Evolutionary conservation across 345 rosid species (phyloP).

Genomic region (Gynandropsis gynandra): DNA sequence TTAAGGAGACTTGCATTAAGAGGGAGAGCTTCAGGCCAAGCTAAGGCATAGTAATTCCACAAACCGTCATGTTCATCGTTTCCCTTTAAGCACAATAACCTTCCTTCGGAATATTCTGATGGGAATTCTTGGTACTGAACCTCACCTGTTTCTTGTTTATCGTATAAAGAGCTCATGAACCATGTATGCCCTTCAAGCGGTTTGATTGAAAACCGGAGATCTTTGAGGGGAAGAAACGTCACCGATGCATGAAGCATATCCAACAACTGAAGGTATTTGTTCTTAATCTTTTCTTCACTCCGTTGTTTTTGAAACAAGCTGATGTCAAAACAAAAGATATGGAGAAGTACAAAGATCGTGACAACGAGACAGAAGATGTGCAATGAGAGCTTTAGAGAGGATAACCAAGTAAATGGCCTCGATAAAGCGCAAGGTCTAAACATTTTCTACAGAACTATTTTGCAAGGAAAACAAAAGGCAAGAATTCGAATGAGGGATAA

Average conservation of each 20-base stretch:
- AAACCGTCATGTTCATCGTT: conserved; percentile 54
- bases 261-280: conserved; percentile 13
- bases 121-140: conserved; percentile 69
- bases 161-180: conserved; percentile 73
- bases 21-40: conserved; percentile 59
- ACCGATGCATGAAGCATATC: conserved; percentile 44
- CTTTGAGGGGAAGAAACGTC: conserved; percentile 63
- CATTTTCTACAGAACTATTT: not conserved
- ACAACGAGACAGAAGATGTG: conserved; percentile 14
- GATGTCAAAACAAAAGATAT: not conserved
- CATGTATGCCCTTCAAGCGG: conserved; percentile 56
- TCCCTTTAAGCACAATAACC: conserved; percentile 65
- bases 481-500: conserved; percentile 4
- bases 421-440: conserved; percentile 9
- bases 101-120: conserved; percentile 39
- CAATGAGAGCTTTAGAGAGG: conserved; percentile 15
- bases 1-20: conserved; percentile 37
- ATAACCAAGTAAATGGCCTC: conserved; percentile 1
- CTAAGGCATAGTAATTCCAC: conserved; percentile 62
- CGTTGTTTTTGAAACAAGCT: not conserved
- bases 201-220: conserved; percentile 39
- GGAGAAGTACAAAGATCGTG: conserved; percentile 21
- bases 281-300: not conserved
- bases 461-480: conserved; percentile 4
- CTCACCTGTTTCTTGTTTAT: conserved; percentile 48